These are phyloP conservation scores for Cordyceps militaris DNA, from an alignment of 2,329 filamentous ascomycete genomes.

Conservation along the genomic window DNA sequence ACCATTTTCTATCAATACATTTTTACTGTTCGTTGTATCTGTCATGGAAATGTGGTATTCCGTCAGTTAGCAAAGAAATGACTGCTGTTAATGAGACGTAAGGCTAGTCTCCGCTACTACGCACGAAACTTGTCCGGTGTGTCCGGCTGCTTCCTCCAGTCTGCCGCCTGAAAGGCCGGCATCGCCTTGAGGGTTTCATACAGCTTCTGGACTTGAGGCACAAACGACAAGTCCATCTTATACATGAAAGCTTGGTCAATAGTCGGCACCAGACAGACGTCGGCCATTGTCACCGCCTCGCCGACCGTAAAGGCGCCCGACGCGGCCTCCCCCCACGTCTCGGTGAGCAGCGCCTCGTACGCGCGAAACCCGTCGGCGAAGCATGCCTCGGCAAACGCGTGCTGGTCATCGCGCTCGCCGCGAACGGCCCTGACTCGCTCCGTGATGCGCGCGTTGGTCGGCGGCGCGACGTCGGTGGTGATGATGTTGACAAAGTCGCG, in stretches of 20 bases:
- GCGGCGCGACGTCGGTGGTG: neutral
- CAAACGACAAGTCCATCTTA: slow-evolving; percentile 4
- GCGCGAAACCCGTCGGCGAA: slow-evolving; percentile 4
- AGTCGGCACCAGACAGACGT: slow-evolving; percentile 4
- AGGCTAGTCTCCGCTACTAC: neutral
- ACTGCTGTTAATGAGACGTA: neutral
- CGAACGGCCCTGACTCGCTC: neutral
- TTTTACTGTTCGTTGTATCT: too few relatives aligned
- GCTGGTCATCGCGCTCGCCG: neutral
- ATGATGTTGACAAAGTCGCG: slow-evolving; percentile 7
- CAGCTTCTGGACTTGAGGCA: neutral
- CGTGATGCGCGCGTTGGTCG: slow-evolving; percentile 10
- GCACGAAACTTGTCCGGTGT: neutral
- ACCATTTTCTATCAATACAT: too few relatives aligned
- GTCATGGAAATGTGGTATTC: too few relatives aligned
- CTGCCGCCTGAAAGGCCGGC: slow-evolving; percentile 10
- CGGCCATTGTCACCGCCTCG: slow-evolving; percentile 1
- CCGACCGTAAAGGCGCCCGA: slow-evolving; percentile 7
- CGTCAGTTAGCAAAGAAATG: too few relatives aligned
- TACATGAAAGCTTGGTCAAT: slow-evolving; percentile 9
- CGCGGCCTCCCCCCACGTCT: neutral
- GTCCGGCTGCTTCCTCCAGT: slow-evolving; percentile 15
- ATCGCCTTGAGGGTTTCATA: slow-evolving; percentile 2
- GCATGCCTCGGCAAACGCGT: neutral
- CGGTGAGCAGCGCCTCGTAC: slow-evolving; percentile 2